Evolutionary conservation across 1,284 basidiomycete species (phyloP).

Genomic region (Microbotryomycetes sp.): DNA sequence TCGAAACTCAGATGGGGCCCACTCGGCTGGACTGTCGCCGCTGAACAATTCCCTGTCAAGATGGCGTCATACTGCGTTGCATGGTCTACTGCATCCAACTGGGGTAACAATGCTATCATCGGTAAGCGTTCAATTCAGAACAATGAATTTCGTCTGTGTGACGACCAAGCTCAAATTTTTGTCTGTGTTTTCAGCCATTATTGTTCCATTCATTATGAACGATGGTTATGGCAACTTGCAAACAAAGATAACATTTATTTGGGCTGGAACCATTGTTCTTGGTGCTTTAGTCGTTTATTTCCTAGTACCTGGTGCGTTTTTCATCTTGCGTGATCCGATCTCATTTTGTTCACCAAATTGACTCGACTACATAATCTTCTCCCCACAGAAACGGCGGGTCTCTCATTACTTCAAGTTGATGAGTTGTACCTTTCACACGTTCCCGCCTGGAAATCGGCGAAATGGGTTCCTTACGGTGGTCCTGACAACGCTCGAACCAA

Average conservation of each 20-base stretch:
- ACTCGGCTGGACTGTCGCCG: conserved; percentile 34
- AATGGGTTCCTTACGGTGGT: conserved; percentile 21
- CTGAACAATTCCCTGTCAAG: conserved; percentile 46
- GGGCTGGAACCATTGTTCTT: conserved; percentile 42
- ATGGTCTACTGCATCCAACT: conserved; percentile 44
- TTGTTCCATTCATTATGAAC: conserved; percentile 24
- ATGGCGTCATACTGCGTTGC: conserved; percentile 45
- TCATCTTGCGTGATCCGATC: conserved; percentile 38
- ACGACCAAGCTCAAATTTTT: no score
- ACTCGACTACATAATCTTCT: background rate
- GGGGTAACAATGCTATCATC: conserved; percentile 39
- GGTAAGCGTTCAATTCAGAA: conserved; percentile 43
- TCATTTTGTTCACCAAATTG: background rate
- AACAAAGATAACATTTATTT: conserved; percentile 44
- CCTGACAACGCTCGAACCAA: conserved; percentile 11
- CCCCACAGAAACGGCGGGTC: conserved; percentile 4
- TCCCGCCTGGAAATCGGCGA: conserved; percentile 41
- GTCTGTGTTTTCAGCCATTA: background rate
- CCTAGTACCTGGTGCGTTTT: conserved; percentile 45
- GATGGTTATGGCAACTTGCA: conserved; percentile 42
- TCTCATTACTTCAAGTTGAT: conserved; percentile 38
- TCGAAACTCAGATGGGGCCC: conserved; percentile 6
- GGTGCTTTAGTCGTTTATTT: conserved; percentile 41
- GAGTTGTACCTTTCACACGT: conserved; percentile 42
- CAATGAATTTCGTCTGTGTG: no score